Evolutionary conservation across 2,329 filamentous ascomycete species (phyloP), one percentile per base, ranked within the genome.

Genomic region (Aureobasidium lini): DNA sequence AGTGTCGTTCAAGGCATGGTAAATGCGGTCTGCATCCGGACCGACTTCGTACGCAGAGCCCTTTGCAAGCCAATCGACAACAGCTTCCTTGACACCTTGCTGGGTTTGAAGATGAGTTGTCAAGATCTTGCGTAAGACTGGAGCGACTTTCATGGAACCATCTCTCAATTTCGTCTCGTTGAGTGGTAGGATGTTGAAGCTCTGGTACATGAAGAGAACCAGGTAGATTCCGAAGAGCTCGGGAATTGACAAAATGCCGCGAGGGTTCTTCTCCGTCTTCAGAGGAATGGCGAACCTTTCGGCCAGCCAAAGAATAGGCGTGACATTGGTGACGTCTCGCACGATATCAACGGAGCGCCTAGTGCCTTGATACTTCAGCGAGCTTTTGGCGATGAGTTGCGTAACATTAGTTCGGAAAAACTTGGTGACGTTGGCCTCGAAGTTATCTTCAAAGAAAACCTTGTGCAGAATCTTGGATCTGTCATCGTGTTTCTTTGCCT

Each of bases 281-380:
- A 90, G 75, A 0, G 87, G 86, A 3, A 90, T 74, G 50, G 84
- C 82, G 68, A 89, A 87, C 4, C 80, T 79, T 2, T 86, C 76
- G 0, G 81, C 83, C 42, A 88, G 75, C 66, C 82, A 89, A 65
- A 83, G 78, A 3, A 85, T 82, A 6, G 86, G 85, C 0, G 79
- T 81, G 29, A 88, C 72, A 67, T 90, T 90, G 29, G 83, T 85
- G 1, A 90, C 81, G 62, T 89, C 85, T 28, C 85, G 81, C 9
- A 89, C 76, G 4, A 80, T 77, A 57, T 81, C 76, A 64, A 81
- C 78, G 1, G 77, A 75, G 37, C 74, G 74, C 44, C 73, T 70
- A 23, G 71, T 69, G 42, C 74, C 75, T n/a, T 71, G 69, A 59
- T 78, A 79, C 46, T 73, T 73, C 15, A 81, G 68, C 0, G 76